Percentiles rank a stretch among this genome's conserved stretches.
Conservation (phyloP, 768 basidiomycete genomes). For the Chalciporus chontae region DNA sequence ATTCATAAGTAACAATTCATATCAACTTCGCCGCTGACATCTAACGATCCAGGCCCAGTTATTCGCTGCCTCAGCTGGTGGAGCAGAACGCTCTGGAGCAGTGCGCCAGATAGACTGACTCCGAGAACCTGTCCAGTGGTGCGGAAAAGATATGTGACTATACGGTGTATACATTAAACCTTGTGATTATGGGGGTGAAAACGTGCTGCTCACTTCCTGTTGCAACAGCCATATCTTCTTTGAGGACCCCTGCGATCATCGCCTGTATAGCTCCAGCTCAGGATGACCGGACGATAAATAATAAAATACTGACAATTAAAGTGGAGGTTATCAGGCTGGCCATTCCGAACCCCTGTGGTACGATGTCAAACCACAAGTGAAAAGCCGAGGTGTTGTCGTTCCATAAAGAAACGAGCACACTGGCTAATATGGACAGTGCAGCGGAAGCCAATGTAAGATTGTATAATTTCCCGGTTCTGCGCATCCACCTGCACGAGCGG, state of each 20-base stretch:
- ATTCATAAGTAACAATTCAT: slow-evolving; percentile 17
- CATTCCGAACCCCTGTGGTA: slow-evolving; percentile 83
- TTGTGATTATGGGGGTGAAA: slow-evolving; percentile 3
- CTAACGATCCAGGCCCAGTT: slow-evolving; percentile 65
- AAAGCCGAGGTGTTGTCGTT: slow-evolving; percentile 52
- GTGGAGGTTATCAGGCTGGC: slow-evolving; percentile 84
- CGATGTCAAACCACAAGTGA: slow-evolving; percentile 74
- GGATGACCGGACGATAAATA: slow-evolving; percentile 4
- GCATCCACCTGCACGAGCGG: slow-evolving; percentile 63
- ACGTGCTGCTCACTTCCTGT: slow-evolving; percentile 70
- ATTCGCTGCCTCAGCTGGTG: slow-evolving; percentile 70
- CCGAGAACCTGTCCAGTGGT: slow-evolving; percentile 95
- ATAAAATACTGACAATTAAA: slow-evolving; percentile 58
- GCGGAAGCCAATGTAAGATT: slow-evolving; percentile 65
- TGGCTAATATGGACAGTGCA: slow-evolving; percentile 56
- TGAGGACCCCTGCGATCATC: slow-evolving; percentile 78
- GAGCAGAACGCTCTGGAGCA: slow-evolving; percentile 78
- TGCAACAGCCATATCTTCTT: slow-evolving; percentile 82
- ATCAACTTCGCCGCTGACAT: slow-evolving; percentile 49
- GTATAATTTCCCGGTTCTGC: slow-evolving; percentile 83
- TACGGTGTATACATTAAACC: slow-evolving; percentile 6
- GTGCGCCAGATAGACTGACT: slow-evolving; percentile 80
- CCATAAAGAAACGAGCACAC: slow-evolving; percentile 64
- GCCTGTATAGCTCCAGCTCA: slow-evolving; percentile 46
- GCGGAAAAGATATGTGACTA: slow-evolving; percentile 91